Base-by-base conservation (phyloP, 2,329 filamentous ascomycete genomes). In the Chaetomiaceae sp. region DNA sequence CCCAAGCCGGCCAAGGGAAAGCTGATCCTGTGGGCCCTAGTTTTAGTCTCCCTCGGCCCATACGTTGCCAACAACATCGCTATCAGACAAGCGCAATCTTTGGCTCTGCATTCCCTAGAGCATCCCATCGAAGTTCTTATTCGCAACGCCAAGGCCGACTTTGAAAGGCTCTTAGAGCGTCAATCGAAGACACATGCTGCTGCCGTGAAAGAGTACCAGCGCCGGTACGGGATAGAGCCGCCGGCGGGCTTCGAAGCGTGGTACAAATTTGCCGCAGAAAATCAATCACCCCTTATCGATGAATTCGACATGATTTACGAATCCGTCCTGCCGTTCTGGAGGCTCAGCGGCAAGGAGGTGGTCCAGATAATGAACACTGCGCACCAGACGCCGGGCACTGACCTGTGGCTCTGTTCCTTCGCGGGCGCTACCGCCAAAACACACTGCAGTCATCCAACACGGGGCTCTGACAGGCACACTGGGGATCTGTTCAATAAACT, bases 251-350 rank as follows among this genome's bases (percentile, higher is more conserved):
- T 79, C 27, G 62, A 72, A 1, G 62, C 56, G 3, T 80, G 76
- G 77, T 75, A 69, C 20, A 57, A 67, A 1, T 78, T 69, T 43
- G 75, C 76, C 0, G 45, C 59, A 1, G 56, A 58, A 0, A 62
- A 74, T 1, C 29, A 70, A 2, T 77, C 75, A 0, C 66, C 66
- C 0, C 67, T 79, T n/a, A 76, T 79, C 29, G 76, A 79, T 52
- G 72, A 79, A 2, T 79, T 75, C 25, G 73, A 79, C 34, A 65
- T 60, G 0, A 74, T 80, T 2, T 62, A 70, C 36, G 53, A 72
- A 0, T 55, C 64, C 0, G 57, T 80, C 1, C 61, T 64, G 0
- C 76, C 75, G 0, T 74, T 79, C 34, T 66, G 68, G 52, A 65
- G 55, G 4, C 27, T 76, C 0, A 71, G 67, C 27, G 74, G 72